Evolutionary conservation across 345 rosid species (phyloP).

Genomic region (Hirschfeldia incana): DNA sequence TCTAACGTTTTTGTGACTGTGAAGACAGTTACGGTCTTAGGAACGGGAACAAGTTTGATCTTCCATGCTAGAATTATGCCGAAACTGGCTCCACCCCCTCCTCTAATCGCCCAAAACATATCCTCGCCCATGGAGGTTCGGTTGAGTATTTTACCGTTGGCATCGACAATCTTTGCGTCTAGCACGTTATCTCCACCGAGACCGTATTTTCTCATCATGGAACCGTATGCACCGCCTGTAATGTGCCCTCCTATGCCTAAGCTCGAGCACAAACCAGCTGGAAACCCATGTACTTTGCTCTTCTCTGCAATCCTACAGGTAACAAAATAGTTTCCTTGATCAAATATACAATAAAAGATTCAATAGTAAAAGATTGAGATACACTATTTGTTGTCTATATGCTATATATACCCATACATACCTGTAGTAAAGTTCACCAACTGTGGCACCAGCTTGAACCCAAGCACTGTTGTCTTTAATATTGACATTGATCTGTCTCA

Average conservation of each 20-base stretch:
- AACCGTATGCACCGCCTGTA: slow-evolving; percentile 63
- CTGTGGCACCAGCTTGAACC: not conserved
- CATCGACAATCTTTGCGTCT: slow-evolving; percentile 61
- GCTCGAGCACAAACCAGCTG: slow-evolving; percentile 58
- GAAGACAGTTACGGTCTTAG: slow-evolving; percentile 52
- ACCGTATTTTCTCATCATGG: slow-evolving; percentile 70
- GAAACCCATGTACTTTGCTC: slow-evolving; percentile 58
- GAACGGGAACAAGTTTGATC: slow-evolving; percentile 60
- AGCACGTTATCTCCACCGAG: slow-evolving; percentile 69
- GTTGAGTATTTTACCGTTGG: slow-evolving; percentile 50
- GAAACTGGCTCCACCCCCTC: slow-evolving; percentile 70
- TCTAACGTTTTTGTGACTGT: slow-evolving; percentile 45
- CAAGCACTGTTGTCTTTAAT: not conserved
- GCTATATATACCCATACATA: too few relatives aligned
- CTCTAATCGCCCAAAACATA: slow-evolving; percentile 64
- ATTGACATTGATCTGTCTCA: not conserved
- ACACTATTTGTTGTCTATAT: too few relatives aligned
- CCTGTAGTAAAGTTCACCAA: slow-evolving; percentile 1
- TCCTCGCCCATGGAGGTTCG: slow-evolving; percentile 61
- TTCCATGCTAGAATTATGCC: slow-evolving; percentile 65
- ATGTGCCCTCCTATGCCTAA: slow-evolving; percentile 65
- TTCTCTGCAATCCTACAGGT: slow-evolving; percentile 53
- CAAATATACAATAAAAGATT: too few relatives aligned
- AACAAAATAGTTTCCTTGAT: not conserved
- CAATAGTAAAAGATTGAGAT: too few relatives aligned